These are phyloP conservation scores for Posidonia oceanica DNA, from an alignment of 116 monocot genomes.

Conservation along the genomic window DNA sequence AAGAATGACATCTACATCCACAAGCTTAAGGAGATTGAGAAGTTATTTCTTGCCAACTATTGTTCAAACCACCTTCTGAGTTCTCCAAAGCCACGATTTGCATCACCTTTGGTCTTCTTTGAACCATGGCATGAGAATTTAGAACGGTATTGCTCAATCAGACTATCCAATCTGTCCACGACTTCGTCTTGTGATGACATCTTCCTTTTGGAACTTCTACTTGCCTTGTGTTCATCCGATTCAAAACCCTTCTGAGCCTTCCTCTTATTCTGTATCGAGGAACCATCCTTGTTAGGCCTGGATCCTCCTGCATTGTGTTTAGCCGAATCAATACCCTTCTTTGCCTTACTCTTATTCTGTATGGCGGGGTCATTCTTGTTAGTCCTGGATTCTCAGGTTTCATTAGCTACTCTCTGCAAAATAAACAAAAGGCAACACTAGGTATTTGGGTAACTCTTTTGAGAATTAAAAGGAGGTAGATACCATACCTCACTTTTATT, in stretches of 20 bases:
- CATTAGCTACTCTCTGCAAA: background rate
- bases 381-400: background rate
- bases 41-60: background rate
- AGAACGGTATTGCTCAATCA: constrained; percentile 63
- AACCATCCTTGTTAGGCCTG: background rate
- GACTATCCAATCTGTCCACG: constrained; percentile 49
- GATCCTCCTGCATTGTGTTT: too few relatives aligned
- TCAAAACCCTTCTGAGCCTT: background rate
- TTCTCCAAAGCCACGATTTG: constrained; percentile 21
- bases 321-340: too few relatives aligned
- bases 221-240: constrained; percentile 7
- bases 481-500: background rate
- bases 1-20: too few relatives aligned
- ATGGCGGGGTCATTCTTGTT: too few relatives aligned
- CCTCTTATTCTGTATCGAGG: constrained; percentile 7
- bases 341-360: too few relatives aligned
- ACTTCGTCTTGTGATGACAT: constrained; percentile 12
- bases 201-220: constrained; percentile 22
- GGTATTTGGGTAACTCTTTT: background rate
- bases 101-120: constrained; percentile 19
- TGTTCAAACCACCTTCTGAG: constrained; percentile 74
- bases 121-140: constrained; percentile 30
- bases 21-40: too few relatives aligned
- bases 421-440: background rate
- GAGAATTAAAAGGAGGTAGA: background rate